Evolutionary conservation across 2,329 filamentous ascomycete species (phyloP), one percentile per base, ranked within the genome.

Genomic region (Xylaria multiplex): DNA sequence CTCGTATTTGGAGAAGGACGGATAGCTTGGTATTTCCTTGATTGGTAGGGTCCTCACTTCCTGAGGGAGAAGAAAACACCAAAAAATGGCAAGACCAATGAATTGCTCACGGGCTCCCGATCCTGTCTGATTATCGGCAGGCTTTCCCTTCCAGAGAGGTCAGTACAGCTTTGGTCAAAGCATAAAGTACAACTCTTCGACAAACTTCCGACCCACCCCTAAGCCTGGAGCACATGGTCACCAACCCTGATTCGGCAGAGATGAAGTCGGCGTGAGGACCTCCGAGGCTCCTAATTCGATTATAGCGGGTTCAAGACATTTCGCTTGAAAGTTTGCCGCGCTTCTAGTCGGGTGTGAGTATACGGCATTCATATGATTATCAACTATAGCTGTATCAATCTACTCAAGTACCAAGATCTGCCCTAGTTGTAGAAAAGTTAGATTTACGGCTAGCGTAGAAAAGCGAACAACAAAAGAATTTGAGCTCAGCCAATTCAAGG

Each of bases 261-360:
- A 59, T 69, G 70, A 71, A 59, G 68, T 61, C 72, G 73, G 72
- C 65, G 63, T 45, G 22, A 72, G 45, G 60, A 42, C 64, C 67
- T 71, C 73, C 72, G 73, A 66, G 30, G 52, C 52, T 61, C 54
- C 64, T 43, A 24, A 66, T 68, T 67, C n/a, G 45, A 50, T 30
- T n/a, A 35, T 30, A 45, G 59, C 19, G 30, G 9, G 32, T 45
- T 50, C 22, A 27, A 32, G 54, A 52, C 14, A 59, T 45, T 40
- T 14, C 13, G 13, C 13, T 37, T 56, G n/a, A n/a, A 43, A 19
- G 37, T 37, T 16, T 37, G 24, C 30, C 27, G 27, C 55, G 49
- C 60, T 30, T 35, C n/a, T 45, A 32, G 27, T 32, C 14, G 27
- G 19, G 46, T 53, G 27, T 40, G 7, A 40, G 35, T 30, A 37